Evolutionary conservation across 768 basidiomycete species (phyloP).

Genomic region (Holtermannia corniformis): DNA sequence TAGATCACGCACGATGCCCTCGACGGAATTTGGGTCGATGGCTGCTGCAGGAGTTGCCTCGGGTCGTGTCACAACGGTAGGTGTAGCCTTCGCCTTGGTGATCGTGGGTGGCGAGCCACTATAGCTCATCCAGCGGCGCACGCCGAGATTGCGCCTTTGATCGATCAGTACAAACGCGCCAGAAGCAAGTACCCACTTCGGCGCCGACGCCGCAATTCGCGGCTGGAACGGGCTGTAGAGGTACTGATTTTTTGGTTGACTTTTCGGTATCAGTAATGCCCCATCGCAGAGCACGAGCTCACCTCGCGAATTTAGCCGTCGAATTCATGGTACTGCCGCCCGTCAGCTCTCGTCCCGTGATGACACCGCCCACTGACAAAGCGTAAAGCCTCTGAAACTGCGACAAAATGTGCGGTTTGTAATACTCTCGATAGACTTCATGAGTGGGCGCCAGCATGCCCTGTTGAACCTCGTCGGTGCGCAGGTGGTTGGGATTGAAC

Average conservation of each 20-base stretch:
- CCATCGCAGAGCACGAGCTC: slow-evolving; percentile 1
- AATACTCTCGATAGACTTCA: slow-evolving; percentile 51
- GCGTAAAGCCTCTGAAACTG: slow-evolving; percentile 39
- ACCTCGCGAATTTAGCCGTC: slow-evolving; percentile 30
- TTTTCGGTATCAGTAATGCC: neutral
- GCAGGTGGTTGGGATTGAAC: slow-evolving; percentile 55
- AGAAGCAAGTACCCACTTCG: neutral
- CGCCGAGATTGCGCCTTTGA: neutral
- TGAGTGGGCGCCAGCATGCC: slow-evolving; percentile 54
- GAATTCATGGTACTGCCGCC: slow-evolving; percentile 39
- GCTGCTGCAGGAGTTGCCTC: slow-evolving; percentile 13
- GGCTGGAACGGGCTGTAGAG: slow-evolving; percentile 32
- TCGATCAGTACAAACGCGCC: neutral
- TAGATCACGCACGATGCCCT: slow-evolving; percentile 23
- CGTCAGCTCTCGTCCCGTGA: neutral
- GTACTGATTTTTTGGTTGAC: slow-evolving; percentile 24
- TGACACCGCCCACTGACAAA: slow-evolving; percentile 19
- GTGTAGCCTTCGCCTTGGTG: slow-evolving; percentile 4
- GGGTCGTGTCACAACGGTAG: slow-evolving; percentile 49
- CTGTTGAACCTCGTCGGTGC: slow-evolving; percentile 9
- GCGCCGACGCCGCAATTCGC: slow-evolving; percentile 13
- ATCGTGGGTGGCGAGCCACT: neutral
- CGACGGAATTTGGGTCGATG: slow-evolving; percentile 22
- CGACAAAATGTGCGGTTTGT: slow-evolving; percentile 51
- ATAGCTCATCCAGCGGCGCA: neutral